Base-by-base conservation (phyloP, 768 basidiomycete species). In the Hypholoma sublateritium region DNA sequence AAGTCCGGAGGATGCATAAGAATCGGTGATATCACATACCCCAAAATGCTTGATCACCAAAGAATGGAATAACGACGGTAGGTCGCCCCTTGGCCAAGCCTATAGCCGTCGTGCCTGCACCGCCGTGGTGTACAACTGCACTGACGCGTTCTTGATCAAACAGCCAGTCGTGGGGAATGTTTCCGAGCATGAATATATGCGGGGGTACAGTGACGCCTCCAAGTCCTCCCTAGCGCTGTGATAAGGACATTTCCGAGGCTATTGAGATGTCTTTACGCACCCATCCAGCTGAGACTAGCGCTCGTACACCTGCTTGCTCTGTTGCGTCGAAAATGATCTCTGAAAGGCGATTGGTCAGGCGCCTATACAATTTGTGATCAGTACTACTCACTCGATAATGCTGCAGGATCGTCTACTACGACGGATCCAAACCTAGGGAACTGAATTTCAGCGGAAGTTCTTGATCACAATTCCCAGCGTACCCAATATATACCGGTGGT, bases 151-250 rank as follows among this genome's bases (percentile, higher is more conserved):
- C 73, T 1, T 82, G 67, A 34, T 77, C 78, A 60, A 87, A 88
- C 4, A 88, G 74, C 86, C 86, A 88, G 65, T 88, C 86, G 65
- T 87, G 85, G 0, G 86, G 86, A 5, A 86, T 78, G 59, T 83
- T 85, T 63, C 78, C 84, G n/a, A 86, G 74, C 43, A 88, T 83
- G 70, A 84, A 84, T 17, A 86, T 71, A 53, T 82, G 74, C 0
- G 75, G 56, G 14, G 85, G 85, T n/a, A 84, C 74, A 39, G 72
- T 62, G 5, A 69, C 67, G 8, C 79, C 81, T 2, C 85, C 85
- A 1, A 88, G 70, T 4, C 81, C 82, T 17, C 85, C 85, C 78
- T 80, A 36, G 22, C 16, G 12, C 19, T 19, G 13, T 35, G n/a
- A 24, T 28, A 16, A 21, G 37, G n/a, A 50, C 21, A 14, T 45